These are phyloP conservation scores for Starmerella stellata DNA, from an alignment of 805 yeast species.

Conservation along the genomic window DNA sequence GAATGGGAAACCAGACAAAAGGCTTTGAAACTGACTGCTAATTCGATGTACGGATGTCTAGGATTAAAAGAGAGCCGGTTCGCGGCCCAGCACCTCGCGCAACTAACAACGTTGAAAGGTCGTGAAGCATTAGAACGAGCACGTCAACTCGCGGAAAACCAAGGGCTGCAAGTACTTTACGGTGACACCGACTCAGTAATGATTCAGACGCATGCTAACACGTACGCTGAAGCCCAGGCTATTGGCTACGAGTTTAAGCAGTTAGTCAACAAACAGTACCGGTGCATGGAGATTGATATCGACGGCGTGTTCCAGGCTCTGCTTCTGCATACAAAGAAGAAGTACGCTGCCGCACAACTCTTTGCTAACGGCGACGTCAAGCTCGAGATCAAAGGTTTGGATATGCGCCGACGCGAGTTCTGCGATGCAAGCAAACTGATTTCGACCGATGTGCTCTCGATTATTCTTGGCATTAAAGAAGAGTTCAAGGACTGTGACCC, in stretches of 20 bases:
- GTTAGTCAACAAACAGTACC: conserved; percentile 75
- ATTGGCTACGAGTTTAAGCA: conserved; percentile 74
- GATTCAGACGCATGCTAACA: conserved; percentile 75
- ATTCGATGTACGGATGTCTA: conserved; percentile 98
- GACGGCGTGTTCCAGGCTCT: conserved; percentile 81
- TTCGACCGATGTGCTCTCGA: conserved; percentile 51
- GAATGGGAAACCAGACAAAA: conserved; percentile 92
- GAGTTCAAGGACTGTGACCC: conserved; percentile 25
- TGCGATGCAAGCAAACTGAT: conserved; percentile 84
- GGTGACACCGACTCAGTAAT: conserved; percentile 99
- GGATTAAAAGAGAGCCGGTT: conserved; percentile 84
- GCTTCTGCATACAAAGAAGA: conserved; percentile 83
- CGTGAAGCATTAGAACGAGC: conserved; percentile 89
- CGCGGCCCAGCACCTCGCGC: conserved; percentile 89
- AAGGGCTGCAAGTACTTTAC: conserved; percentile 70
- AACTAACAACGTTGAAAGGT: conserved; percentile 87
- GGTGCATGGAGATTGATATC: conserved; percentile 76
- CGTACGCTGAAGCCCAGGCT: conserved; percentile 51
- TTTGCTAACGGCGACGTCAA: conserved; percentile 40
- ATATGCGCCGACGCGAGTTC: conserved; percentile 91
- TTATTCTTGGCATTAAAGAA: conserved; percentile 33
- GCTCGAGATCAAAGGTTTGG: conserved; percentile 88
- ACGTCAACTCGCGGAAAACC: conserved; percentile 72
- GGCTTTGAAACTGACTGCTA: conserved; percentile 90
- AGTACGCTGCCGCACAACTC: conserved; percentile 66